These are phyloP conservation scores for Salix arbutifolia DNA, from an alignment of 345 rosid genomes.

Conservation along the genomic window DNA sequence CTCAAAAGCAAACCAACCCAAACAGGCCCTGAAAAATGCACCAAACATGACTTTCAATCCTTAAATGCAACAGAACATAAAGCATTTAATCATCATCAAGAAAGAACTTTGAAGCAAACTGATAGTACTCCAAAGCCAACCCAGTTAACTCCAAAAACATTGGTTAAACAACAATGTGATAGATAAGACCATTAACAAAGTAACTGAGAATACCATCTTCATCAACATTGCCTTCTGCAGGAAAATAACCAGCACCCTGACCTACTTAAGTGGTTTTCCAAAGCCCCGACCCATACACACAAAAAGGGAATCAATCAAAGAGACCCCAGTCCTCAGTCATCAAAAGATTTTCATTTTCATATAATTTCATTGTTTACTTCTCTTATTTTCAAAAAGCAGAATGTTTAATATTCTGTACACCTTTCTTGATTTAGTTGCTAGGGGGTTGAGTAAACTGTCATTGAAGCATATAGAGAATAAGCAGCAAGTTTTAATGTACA, in stretches of 20 bases:
- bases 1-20: conserved; percentile 98
- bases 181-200: neutral
- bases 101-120: neutral
- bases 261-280: neutral
- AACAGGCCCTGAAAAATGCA: conserved; percentile 63
- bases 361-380: neutral
- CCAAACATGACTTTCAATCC: conserved; percentile 21
- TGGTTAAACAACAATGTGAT: neutral
- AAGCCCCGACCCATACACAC: neutral
- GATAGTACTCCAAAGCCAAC: neutral
- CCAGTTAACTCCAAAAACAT: neutral
- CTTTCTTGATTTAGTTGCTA: neutral
- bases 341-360: neutral
- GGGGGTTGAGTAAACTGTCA: neutral
- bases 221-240: neutral
- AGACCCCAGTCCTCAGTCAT: neutral
- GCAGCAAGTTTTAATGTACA: neutral
- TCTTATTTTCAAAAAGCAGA: neutral
- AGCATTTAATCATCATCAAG: neutral
- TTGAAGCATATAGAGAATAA: neutral
- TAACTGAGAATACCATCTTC: neutral
- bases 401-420: neutral
- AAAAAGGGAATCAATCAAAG: neutral
- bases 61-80: conserved; percentile 4
- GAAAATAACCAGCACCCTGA: neutral